Evolutionary conservation across 2,329 filamentous ascomycete species (phyloP).

Genomic region (Colletotrichum costaricense): DNA sequence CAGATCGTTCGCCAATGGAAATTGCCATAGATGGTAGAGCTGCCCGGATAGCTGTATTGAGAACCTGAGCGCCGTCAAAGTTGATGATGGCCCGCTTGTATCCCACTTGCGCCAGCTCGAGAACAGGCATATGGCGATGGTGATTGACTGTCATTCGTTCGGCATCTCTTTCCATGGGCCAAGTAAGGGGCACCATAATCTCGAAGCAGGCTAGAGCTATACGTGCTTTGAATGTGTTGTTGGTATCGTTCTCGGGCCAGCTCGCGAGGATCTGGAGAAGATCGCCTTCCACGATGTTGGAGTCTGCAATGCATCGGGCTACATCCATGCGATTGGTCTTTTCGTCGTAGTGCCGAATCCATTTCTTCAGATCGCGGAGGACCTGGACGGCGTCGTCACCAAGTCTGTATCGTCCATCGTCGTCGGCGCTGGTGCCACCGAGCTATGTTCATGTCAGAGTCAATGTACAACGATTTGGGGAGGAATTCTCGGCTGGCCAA

Average conservation of each 20-base stretch:
- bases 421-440: constrained; percentile 82
- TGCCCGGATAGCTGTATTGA: constrained; percentile 83
- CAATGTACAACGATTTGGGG: neutral
- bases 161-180: constrained; percentile 85
- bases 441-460: constrained; percentile 66
- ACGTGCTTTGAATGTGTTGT: constrained; percentile 81
- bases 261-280: constrained; percentile 87
- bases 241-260: constrained; percentile 79
- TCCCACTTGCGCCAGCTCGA: constrained; percentile 86
- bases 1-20: constrained; percentile 78
- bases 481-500: neutral
- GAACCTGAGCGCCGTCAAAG: constrained; percentile 79
- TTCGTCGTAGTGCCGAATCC: constrained; percentile 94
- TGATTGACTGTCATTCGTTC: constrained; percentile 92
- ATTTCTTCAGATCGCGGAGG: constrained; percentile 92
- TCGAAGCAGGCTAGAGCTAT: constrained; percentile 89
- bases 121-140: constrained; percentile 88
- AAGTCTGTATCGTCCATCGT: constrained; percentile 85
- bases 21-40: constrained; percentile 89
- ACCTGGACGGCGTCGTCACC: constrained; percentile 94
- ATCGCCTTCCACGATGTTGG: constrained; percentile 91
- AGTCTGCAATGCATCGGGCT: constrained; percentile 89
- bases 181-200: constrained; percentile 90
- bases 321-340: constrained; percentile 95
- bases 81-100: constrained; percentile 94